Conservation (phyloP, 176 grass and related monocot species). For the Triticum monococcum region DNA sequence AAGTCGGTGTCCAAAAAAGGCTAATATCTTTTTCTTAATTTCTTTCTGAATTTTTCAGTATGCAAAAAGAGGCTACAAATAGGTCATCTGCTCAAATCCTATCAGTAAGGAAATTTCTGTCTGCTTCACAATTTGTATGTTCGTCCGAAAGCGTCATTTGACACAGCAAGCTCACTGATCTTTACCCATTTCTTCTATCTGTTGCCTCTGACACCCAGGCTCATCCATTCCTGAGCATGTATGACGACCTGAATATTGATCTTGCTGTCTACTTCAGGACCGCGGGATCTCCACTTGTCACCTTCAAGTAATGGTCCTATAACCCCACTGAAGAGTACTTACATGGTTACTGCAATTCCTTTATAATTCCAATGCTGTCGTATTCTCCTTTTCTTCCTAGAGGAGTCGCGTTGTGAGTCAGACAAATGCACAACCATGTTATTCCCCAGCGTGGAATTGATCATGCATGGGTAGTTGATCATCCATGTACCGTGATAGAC, state of each 20-base stretch:
- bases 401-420: not conserved
- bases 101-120: conserved; percentile 45
- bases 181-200: not conserved
- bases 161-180: not conserved
- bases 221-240: conserved; percentile 93
- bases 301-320: conserved; percentile 43
- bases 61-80: conserved; percentile 66
- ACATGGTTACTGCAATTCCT: not conserved
- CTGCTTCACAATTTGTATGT: conserved; percentile 2
- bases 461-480: too few species aligned
- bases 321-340: not conserved
- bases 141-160: not conserved
- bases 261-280: conserved; percentile 85
- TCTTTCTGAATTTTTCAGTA: conserved; percentile 46
- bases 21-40: conserved; percentile 17
- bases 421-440: not conserved
- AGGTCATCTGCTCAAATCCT: conserved; percentile 66
- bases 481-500: too few species aligned
- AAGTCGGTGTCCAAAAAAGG: not conserved
- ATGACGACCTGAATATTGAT: conserved; percentile 71
- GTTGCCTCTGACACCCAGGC: conserved; percentile 35
- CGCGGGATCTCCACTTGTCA: conserved; percentile 65
- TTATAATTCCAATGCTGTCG: not conserved
- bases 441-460: too few species aligned
- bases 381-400: not conserved